phyloP scores from a whole-genome alignment of 768 basidiomycete species.

The Jaapia argillacea region DNA sequence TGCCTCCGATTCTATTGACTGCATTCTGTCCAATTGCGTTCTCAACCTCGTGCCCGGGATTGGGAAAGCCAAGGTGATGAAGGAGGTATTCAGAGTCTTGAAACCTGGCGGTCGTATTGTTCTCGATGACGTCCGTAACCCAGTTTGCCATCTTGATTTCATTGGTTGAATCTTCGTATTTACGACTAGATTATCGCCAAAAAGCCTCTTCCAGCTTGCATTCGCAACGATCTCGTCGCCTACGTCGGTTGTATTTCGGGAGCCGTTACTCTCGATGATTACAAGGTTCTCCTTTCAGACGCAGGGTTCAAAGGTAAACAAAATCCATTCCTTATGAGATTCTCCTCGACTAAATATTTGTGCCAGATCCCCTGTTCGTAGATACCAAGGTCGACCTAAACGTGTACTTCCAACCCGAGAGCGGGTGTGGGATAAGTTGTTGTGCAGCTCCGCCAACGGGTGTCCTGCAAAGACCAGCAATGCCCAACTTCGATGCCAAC shows the following conservation, averaged over 20 bases:
- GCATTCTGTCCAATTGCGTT: conserved; percentile 49
- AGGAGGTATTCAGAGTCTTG: conserved; percentile 38
- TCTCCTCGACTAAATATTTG: not conserved
- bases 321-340: not conserved
- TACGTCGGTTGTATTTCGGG: conserved; percentile 39
- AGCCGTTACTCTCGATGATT: conserved; percentile 30
- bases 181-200: conserved; percentile 34
- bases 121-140: conserved; percentile 34
- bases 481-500: conserved; percentile 25
- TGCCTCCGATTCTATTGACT: conserved; percentile 36
- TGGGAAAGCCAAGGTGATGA: conserved; percentile 31
- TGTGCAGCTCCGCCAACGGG: conserved; percentile 1
- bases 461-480: conserved; percentile 2
- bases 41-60: conserved; percentile 35
- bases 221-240: conserved; percentile 29
- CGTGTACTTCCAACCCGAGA: conserved; percentile 18
- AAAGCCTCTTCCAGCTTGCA: conserved; percentile 28
- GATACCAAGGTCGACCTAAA: conserved; percentile 33
- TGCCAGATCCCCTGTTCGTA: conserved; percentile 29
- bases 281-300: conserved; percentile 11
- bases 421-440: conserved; percentile 3
- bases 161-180: not conserved
- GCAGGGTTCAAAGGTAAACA: not conserved
- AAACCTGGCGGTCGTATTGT: conserved; percentile 48
- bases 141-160: not conserved